Conservation (phyloP, 805 yeast species). For the Cyberlindnera misumaiensis region DNA sequence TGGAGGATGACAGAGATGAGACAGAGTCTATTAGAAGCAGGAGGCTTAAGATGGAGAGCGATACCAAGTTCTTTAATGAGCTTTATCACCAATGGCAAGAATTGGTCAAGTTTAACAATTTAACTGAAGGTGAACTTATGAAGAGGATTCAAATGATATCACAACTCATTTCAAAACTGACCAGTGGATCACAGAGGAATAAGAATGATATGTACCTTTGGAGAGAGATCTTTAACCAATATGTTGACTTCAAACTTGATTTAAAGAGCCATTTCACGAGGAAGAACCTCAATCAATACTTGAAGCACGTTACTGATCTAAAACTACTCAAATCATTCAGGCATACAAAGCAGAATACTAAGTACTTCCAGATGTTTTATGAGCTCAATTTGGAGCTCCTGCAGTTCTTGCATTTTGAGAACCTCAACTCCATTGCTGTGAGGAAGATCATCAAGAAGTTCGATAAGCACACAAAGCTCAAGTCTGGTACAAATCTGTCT, state of each 20-base stretch:
- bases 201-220: conserved; percentile 56
- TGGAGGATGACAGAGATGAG: conserved; percentile 9
- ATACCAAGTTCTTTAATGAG: conserved; percentile 16
- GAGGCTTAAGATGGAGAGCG: conserved; percentile 5
- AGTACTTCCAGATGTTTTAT: conserved; percentile 44
- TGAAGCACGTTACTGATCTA: conserved; percentile 32
- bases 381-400: conserved; percentile 47
- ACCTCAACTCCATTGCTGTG: conserved; percentile 57
- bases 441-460: conserved; percentile 67
- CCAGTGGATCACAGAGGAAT: conserved; percentile 22
- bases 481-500: conserved; percentile 41
- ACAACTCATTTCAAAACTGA: conserved; percentile 26
- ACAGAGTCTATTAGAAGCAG: conserved; percentile 8
- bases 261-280: conserved; percentile 41
- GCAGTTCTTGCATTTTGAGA: conserved; percentile 52
- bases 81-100: conserved; percentile 10
- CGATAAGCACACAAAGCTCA: conserved; percentile 61
- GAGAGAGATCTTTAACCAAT: conserved; percentile 61
- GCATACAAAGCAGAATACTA: conserved; percentile 38
- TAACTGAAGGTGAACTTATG: conserved; percentile 36
- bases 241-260: conserved; percentile 61
- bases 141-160: conserved; percentile 13
- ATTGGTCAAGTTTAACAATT: conserved; percentile 34
- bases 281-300: conserved; percentile 41
- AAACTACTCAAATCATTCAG: conserved; percentile 30